Conservation (phyloP, 768 basidiomycete species). For the Hypsizygus marmoreus region DNA sequence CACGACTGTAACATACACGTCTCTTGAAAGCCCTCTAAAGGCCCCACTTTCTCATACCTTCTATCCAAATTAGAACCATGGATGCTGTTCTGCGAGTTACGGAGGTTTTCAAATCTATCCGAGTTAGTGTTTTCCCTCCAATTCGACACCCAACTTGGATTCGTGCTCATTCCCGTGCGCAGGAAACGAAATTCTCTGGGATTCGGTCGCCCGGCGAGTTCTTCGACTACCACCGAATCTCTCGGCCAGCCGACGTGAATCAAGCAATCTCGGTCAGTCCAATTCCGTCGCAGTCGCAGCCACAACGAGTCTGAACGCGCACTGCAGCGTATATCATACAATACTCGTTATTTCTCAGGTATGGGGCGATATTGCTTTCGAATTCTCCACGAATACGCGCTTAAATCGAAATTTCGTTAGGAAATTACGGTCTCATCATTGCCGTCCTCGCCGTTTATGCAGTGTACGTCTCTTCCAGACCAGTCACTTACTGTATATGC, state of each 20-base stretch:
- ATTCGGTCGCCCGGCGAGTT: conserved; percentile 76
- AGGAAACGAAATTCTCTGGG: conserved; percentile 82
- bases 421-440: conserved; percentile 87
- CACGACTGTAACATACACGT: conserved; percentile 10
- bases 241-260: conserved; percentile 81
- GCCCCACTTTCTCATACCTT: conserved; percentile 10
- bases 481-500: neutral
- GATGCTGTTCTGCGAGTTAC: conserved; percentile 65
- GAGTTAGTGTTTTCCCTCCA: conserved; percentile 46
- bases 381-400: neutral
- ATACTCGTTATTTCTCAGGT: conserved; percentile 89
- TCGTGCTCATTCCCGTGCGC: conserved; percentile 1
- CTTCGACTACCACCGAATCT: conserved; percentile 82
- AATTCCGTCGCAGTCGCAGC: neutral
- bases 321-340: conserved; percentile 86
- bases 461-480: conserved; percentile 46
- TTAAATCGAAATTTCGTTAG: conserved; percentile 37
- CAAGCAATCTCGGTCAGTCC: conserved; percentile 69
- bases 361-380: conserved; percentile 8
- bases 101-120: conserved; percentile 69
- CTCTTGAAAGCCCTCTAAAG: conserved; percentile 13
- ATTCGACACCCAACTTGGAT: neutral
- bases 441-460: conserved; percentile 83
- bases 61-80: conserved; percentile 53
- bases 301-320: neutral